Evolutionary conservation across 2,329 filamentous ascomycete species (phyloP), one percentile per base, ranked within the genome.

Genomic region (Hypoxylon sp.): DNA sequence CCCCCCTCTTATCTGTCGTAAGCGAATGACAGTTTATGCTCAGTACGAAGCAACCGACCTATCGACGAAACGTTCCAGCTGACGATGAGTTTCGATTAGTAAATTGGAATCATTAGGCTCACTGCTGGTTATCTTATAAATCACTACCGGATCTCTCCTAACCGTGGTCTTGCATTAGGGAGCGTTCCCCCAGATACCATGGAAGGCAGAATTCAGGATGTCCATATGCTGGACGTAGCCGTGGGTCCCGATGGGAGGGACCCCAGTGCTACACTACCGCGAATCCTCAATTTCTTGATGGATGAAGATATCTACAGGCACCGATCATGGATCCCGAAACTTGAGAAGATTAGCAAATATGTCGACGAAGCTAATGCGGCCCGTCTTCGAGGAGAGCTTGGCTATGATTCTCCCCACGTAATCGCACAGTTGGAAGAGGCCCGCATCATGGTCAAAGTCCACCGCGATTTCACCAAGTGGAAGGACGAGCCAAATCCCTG

Each of bases 251-350:
- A 65, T 2, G 81, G 81, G 61, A 78, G 77, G 37, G 78, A 79
- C 37, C 82, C 81, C 70, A 76, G 73, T 35, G 74, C 80, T 51
- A 73, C 73, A 20, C 72, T 81, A 1, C 81, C 81, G 1, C 71
- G 68, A 33, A 74, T 83, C 33, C 65, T 78, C 48, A 83, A 82
- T 69, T 89, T 86, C 67, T 82, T 89, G 22, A 74, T 81, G 2
- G 84, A 86, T 31, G 82, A 85, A 67, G 84, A 88, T 69, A 72
- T 77, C 5, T 80, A 83, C 62, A 80, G 82, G 14, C 81, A 80
- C 63, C 49, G 78, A 1, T 70, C 78, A 48, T 78, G 73, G 72
- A 6, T 51, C 5, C 8, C 13, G 5, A 74, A 57, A 35, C 51
- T 76, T 4, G 42, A 55, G 13, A 25, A 80, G 61, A 74, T 84